Conservation (phyloP, 768 basidiomycete species). For the Hebeloma cylindrosporum region DNA sequence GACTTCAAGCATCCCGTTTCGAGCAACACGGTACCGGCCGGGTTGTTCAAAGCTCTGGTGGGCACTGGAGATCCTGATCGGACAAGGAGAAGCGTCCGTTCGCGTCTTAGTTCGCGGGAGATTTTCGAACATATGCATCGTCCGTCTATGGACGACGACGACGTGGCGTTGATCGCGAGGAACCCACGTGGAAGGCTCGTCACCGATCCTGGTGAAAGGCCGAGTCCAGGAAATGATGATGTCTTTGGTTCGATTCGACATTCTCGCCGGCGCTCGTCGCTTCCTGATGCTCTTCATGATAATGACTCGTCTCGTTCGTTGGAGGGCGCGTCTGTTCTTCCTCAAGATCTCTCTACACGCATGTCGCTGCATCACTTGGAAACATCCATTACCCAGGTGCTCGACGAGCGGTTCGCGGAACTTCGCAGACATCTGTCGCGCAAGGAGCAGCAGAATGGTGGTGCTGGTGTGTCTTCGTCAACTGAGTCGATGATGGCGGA, state of each 20-base stretch:
- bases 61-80: conserved; percentile 61
- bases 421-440: conserved; percentile 46
- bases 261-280: conserved; percentile 53
- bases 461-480: conserved; percentile 36
- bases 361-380: conserved; percentile 64
- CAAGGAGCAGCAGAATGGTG: conserved; percentile 25
- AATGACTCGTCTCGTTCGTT: conserved; percentile 44
- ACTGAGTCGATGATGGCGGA: conserved; percentile 66
- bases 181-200: conserved; percentile 48
- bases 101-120: conserved; percentile 73
- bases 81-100: conserved; percentile 70
- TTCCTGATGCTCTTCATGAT: conserved; percentile 55
- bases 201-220: conserved; percentile 51
- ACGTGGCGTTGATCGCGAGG: conserved; percentile 68
- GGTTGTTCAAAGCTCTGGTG: conserved; percentile 79
- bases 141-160: conserved; percentile 77
- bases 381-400: conserved; percentile 55
- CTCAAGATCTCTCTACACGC: conserved; percentile 51
- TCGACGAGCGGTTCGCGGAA: conserved; percentile 74
- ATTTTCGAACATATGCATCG: conserved; percentile 65
- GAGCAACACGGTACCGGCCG: conserved; percentile 80
- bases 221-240: conserved; percentile 30
- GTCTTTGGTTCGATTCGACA: conserved; percentile 37
- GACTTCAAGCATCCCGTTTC: conserved; percentile 62
- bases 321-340: conserved; percentile 36